Evolutionary conservation across 2,329 filamentous ascomycete species (phyloP).

Genomic region (Juglanconis oblonga): DNA sequence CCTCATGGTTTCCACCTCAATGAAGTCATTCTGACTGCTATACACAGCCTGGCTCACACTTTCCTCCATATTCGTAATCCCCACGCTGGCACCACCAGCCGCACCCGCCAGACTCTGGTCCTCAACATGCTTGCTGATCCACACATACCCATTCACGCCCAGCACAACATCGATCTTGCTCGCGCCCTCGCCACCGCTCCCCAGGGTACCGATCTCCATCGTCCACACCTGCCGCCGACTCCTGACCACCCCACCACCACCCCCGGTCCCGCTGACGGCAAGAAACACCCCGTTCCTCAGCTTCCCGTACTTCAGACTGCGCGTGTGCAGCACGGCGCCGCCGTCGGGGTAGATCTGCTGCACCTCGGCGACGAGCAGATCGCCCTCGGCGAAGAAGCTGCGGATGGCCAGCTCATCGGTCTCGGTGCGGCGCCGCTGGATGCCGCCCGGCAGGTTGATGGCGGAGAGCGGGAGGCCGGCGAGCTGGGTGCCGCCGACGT

Average conservation of each 20-base stretch:
- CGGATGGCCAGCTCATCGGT: slow-evolving; percentile 97
- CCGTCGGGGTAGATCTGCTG: slow-evolving; percentile 86
- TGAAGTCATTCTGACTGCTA: slow-evolving; percentile 89
- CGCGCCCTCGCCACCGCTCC: slow-evolving; percentile 37
- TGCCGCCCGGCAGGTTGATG: slow-evolving; percentile 94
- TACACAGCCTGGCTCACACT: slow-evolving; percentile 82
- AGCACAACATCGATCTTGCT: slow-evolving; percentile 79
- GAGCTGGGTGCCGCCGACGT: slow-evolving; percentile 83
- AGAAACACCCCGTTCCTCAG: slow-evolving; percentile 90
- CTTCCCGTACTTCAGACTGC: slow-evolving; percentile 91
- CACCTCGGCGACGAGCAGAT: slow-evolving; percentile 91
- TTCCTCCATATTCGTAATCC: slow-evolving; percentile 87
- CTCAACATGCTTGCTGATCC: slow-evolving; percentile 82
- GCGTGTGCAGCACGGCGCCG: slow-evolving; percentile 82
- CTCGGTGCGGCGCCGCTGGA: slow-evolving; percentile 84
- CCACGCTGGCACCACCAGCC: slow-evolving; percentile 51
- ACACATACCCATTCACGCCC: slow-evolving; percentile 96
- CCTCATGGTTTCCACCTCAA: slow-evolving; percentile 71
- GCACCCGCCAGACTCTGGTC: slow-evolving; percentile 46
- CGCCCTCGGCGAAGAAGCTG: slow-evolving; percentile 94
- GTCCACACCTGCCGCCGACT: slow-evolving; percentile 86
- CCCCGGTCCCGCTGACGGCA: slow-evolving; percentile 75
- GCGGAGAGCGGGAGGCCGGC: slow-evolving; percentile 80
- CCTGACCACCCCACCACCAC: slow-evolving; percentile 81
- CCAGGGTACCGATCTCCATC: slow-evolving; percentile 49